Percentiles rank a stretch among this genome's conserved stretches.
Evolutionary conservation across 2,329 filamentous ascomycete species (phyloP).

Genomic region (Elsinoe ampelina): DNA sequence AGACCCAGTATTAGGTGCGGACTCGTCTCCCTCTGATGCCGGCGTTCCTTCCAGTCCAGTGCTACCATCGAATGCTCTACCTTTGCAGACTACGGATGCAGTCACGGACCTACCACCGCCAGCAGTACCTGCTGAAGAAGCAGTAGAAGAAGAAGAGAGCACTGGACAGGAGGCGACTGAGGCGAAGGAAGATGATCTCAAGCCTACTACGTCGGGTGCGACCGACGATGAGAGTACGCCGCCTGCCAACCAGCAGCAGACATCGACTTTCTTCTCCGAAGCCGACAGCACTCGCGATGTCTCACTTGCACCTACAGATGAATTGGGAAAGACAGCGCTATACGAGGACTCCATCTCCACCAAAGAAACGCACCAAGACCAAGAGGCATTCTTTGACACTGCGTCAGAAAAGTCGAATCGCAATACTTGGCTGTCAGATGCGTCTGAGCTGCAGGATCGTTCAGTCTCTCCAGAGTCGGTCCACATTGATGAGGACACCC

Average conservation of each 20-base stretch:
- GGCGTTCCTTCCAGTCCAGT: background rate
- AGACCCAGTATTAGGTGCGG: background rate
- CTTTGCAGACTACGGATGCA: background rate
- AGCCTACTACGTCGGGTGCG: background rate
- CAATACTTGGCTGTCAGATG: slow-evolving; percentile 11
- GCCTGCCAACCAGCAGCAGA: background rate
- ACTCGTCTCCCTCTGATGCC: background rate
- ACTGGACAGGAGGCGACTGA: background rate
- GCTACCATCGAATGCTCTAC: background rate
- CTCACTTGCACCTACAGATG: background rate
- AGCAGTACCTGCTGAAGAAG: background rate
- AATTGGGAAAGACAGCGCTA: background rate
- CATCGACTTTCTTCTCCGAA: background rate
- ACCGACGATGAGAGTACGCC: background rate
- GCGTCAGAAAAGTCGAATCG: slow-evolving; percentile 4
- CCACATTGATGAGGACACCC: background rate
- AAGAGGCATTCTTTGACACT: slow-evolving; percentile 2
- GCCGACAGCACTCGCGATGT: slow-evolving; percentile 3
- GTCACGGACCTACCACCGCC: background rate
- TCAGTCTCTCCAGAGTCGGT: background rate
- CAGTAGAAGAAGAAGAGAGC: background rate
- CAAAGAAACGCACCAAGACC: background rate
- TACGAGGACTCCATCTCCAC: slow-evolving; percentile 4
- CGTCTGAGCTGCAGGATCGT: background rate
- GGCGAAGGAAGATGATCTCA: background rate